Percentiles rank a stretch among this genome's conserved stretches.
phyloP scores from a whole-genome alignment of 192 early-diverging fungal species.

The Coemansia sp. region DNA sequence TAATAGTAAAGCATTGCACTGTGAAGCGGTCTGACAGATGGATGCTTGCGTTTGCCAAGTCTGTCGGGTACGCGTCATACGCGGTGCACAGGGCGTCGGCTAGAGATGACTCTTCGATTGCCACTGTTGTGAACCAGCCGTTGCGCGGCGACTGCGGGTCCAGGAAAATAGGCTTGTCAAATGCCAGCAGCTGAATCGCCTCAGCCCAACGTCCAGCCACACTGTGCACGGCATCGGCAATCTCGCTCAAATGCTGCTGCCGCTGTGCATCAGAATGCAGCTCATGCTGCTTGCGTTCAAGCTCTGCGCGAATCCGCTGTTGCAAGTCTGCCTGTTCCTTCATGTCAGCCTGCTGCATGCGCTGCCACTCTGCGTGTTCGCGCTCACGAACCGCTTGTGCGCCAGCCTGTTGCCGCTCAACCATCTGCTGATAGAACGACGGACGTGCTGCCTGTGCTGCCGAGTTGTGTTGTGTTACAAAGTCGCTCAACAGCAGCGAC shows the following conservation, averaged over 20 bases:
- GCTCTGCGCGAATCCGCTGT: conserved; percentile 41
- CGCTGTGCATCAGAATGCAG: conserved; percentile 31
- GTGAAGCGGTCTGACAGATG: conserved; percentile 43
- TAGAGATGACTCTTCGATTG: conserved; percentile 39
- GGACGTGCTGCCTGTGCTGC: conserved; percentile 52
- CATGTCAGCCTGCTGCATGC: conserved; percentile 16
- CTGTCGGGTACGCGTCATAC: conserved; percentile 52
- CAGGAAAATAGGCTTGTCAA: conserved; percentile 16
- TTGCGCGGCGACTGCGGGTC: conserved; percentile 20
- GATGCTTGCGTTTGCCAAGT: conserved; percentile 35
- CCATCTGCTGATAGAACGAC: conserved; percentile 54
- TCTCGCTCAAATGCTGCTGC: conserved; percentile 26
- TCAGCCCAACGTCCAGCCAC: conserved; percentile 46
- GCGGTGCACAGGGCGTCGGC: conserved; percentile 34
- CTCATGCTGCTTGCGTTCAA: conserved; percentile 48
- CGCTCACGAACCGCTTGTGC: conserved; percentile 28
- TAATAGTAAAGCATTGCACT: conserved; percentile 40
- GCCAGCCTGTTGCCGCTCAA: conserved; percentile 39
- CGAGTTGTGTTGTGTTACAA: conserved; percentile 58
- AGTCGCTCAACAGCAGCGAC: conserved; percentile 59
- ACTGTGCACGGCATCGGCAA: conserved; percentile 40
- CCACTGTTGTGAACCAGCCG: conserved; percentile 38
- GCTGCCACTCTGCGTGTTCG: conserved; percentile 12
- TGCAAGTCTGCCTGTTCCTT: conserved; percentile 40
- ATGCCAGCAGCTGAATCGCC: conserved; percentile 43